A percentile compares a stretch with the other conserved stretches of the same genome.
These are phyloP conservation scores for Ceratocystis variospora DNA, from an alignment of 2,329 filamentous ascomycete species.

Conservation along the genomic window DNA sequence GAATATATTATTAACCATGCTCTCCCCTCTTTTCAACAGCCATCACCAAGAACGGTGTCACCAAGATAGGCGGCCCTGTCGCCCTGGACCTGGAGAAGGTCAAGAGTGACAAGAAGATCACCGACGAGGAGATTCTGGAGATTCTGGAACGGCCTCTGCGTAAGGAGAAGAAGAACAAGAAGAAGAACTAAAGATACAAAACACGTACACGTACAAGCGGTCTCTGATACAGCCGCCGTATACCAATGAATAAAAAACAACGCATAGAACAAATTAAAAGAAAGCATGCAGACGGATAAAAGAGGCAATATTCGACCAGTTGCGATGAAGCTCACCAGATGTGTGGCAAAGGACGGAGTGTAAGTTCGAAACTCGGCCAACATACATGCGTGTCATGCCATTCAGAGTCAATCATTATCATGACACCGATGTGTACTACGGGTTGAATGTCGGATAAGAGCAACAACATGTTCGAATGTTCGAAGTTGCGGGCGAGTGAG, in stretches of 20 bases:
- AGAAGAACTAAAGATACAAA: slow-evolving; percentile 39
- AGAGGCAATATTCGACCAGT: neutral
- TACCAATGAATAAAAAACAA: slow-evolving; percentile 16
- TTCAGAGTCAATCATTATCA: no score
- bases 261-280: slow-evolving; percentile 1
- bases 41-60: slow-evolving; percentile 94
- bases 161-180: slow-evolving; percentile 84
- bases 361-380: no score
- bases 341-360: neutral
- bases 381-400: no score
- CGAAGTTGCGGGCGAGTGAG: no score
- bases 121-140: slow-evolving; percentile 87
- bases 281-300: neutral
- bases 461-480: no score
- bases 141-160: slow-evolving; percentile 84
- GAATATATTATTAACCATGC: slow-evolving; percentile 13
- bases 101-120: slow-evolving; percentile 96
- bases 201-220: neutral
- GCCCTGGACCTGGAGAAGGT: slow-evolving; percentile 64
- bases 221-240: neutral
- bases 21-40: slow-evolving; percentile 37
- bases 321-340: neutral
- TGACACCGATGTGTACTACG: no score
- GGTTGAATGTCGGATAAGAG: no score
- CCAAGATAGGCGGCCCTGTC: slow-evolving; percentile 66